Evolutionary conservation across 352 stramenopile species (phyloP).

Genomic region (Elongisporangium prolatum): DNA sequence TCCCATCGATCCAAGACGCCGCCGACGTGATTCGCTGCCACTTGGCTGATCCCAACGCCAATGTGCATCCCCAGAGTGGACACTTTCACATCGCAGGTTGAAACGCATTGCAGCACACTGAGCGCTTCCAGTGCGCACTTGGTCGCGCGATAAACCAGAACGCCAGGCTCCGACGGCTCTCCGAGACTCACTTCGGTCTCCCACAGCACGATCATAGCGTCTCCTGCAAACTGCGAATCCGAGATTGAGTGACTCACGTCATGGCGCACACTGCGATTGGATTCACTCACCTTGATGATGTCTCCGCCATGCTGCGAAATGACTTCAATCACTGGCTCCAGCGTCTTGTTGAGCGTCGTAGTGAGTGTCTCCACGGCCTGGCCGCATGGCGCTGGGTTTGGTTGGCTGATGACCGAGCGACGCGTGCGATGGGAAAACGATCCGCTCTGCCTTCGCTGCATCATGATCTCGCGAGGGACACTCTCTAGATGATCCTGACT

Average conservation of each 20-base stretch:
- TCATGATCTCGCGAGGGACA: conserved; percentile 27
- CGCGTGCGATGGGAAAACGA: conserved; percentile 1
- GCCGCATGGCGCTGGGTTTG: conserved; percentile 35
- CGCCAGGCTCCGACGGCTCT: conserved; percentile 25
- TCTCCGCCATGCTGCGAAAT: conserved; percentile 69
- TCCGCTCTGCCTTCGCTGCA: conserved; percentile 26
- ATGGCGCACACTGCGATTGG: neutral
- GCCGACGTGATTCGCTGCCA: conserved; percentile 79
- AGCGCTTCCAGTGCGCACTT: conserved; percentile 52
- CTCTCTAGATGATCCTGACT: neutral
- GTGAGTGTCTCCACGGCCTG: conserved; percentile 72
- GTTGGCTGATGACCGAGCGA: conserved; percentile 12
- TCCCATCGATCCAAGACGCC: conserved; percentile 82
- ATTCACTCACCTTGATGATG: conserved; percentile 59
- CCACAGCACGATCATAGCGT: conserved; percentile 81
- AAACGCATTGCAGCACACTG: conserved; percentile 7
- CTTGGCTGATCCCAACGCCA: conserved; percentile 68
- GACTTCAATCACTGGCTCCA: conserved; percentile 74
- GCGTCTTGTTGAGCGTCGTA: conserved; percentile 72
- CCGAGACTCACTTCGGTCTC: conserved; percentile 50
- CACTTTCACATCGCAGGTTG: conserved; percentile 14
- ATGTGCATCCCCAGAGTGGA: conserved; percentile 74
- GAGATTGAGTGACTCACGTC: no score
- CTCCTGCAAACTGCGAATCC: conserved; percentile 73
- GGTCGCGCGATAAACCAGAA: conserved; percentile 54